phyloP scores from a whole-genome alignment of 495 filamentous ascomycete species.

The Xylaria castorea region DNA sequence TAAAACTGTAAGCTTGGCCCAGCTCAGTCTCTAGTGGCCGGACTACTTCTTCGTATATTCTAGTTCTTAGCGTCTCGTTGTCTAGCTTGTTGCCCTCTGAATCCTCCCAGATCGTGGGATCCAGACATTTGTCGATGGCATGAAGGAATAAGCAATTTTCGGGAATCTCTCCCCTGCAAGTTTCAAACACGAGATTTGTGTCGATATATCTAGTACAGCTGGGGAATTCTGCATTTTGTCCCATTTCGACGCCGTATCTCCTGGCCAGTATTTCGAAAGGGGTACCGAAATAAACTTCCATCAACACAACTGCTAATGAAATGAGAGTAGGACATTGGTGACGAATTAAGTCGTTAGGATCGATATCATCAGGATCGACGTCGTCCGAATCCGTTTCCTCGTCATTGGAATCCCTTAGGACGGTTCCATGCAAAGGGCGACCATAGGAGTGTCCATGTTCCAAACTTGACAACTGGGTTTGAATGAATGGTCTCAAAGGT shows the following conservation, averaged over 20 bases:
- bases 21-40: not conserved
- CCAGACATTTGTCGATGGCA: constrained; percentile 9
- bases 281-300: constrained; percentile 14
- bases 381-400: not conserved
- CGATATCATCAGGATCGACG: not conserved
- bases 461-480: not conserved
- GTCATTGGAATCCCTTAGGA: not conserved
- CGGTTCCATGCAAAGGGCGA: not conserved
- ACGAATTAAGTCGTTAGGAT: constrained; percentile 1
- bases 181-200: not conserved
- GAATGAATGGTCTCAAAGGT: constrained; percentile 7
- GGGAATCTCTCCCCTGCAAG: not conserved
- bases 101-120: not conserved
- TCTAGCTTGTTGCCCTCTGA: not conserved
- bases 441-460: not conserved
- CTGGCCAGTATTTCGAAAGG: constrained; percentile 12
- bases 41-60: constrained; percentile 3
- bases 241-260: not conserved
- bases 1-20: not conserved
- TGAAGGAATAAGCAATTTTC: not conserved
- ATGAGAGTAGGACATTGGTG: constrained; percentile 19
- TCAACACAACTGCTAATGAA: constrained; percentile 14
- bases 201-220: not conserved
- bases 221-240: not conserved
- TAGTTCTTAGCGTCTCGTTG: not conserved